phyloP scores from a whole-genome alignment of 2,329 filamentous ascomycete species.

The Claviceps sp. region DNA sequence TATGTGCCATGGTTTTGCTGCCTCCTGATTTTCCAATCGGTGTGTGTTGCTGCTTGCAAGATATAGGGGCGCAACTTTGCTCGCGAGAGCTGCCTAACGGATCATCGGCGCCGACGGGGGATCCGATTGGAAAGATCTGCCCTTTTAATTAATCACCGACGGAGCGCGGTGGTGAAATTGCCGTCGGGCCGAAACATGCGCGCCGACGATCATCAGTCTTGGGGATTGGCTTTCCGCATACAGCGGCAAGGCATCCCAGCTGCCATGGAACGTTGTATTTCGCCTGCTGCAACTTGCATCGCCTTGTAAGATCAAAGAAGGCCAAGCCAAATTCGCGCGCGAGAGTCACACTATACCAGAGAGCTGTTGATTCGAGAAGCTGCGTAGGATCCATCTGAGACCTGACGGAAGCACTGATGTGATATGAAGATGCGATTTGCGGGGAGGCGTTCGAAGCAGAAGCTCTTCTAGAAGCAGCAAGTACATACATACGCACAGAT shows the following conservation, averaged over 20 bases:
- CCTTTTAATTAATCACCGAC: not conserved
- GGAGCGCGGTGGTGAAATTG: not conserved
- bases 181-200: not conserved
- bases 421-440: too few relatives aligned
- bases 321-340: not conserved
- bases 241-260: not conserved
- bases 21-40: not conserved
- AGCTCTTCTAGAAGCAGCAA: too few relatives aligned
- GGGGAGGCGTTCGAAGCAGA: too few relatives aligned
- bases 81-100: not conserved
- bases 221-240: not conserved
- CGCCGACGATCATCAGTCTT: not conserved
- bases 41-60: not conserved
- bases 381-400: too few relatives aligned
- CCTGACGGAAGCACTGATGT: too few relatives aligned
- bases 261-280: constrained; percentile 11
- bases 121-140: not conserved
- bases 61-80: not conserved
- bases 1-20: too few relatives aligned
- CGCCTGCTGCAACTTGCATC: constrained; percentile 1
- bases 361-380: too few relatives aligned
- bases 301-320: not conserved
- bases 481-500: too few relatives aligned
- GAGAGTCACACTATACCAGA: too few relatives aligned
- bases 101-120: not conserved